Evolutionary conservation across 78 protist genomes (phyloP).

Genomic region (Polysphondylium violaceum): DNA sequence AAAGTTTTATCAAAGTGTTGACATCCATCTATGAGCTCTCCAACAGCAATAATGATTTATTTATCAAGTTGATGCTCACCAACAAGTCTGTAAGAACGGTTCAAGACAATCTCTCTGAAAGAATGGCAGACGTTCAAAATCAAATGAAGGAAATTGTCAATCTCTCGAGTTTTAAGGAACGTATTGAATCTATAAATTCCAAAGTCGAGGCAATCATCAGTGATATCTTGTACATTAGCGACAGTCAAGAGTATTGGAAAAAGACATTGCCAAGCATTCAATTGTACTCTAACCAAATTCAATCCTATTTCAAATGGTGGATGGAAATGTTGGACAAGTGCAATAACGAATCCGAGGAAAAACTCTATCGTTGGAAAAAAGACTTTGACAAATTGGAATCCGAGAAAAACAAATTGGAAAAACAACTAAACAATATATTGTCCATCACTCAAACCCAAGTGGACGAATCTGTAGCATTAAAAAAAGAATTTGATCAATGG

Average conservation of each 20-base stretch:
- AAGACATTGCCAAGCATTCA: neutral
- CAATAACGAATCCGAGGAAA: constrained; percentile 28
- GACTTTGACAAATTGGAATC: constrained; percentile 61
- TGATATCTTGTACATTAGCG: constrained; percentile 13
- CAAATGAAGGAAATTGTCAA: constrained; percentile 10
- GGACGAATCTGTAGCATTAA: constrained; percentile 2
- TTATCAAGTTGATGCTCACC: constrained; percentile 16
- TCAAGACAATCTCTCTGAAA: neutral
- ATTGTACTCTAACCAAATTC: constrained; percentile 14
- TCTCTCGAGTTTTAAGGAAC: neutral
- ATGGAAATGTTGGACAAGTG: neutral
- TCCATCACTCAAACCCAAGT: neutral
- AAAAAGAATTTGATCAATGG: constrained; percentile 45
- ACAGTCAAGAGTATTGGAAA: constrained; percentile 20
- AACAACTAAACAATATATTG: neutral
- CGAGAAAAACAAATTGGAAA: constrained; percentile 37
- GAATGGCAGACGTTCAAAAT: neutral
- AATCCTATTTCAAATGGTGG: constrained; percentile 67
- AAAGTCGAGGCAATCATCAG: neutral
- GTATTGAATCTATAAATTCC: neutral
- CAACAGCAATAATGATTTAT: constrained; percentile 18
- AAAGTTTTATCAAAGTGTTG: constrained; percentile 33
- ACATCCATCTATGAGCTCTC: constrained; percentile 46
- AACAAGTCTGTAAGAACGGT: constrained; percentile 26
- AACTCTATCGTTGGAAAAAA: constrained; percentile 26